Base-by-base conservation (phyloP, 108 stramenopile genomes). In the Cyclotella choctawhatcheeana region DNA sequence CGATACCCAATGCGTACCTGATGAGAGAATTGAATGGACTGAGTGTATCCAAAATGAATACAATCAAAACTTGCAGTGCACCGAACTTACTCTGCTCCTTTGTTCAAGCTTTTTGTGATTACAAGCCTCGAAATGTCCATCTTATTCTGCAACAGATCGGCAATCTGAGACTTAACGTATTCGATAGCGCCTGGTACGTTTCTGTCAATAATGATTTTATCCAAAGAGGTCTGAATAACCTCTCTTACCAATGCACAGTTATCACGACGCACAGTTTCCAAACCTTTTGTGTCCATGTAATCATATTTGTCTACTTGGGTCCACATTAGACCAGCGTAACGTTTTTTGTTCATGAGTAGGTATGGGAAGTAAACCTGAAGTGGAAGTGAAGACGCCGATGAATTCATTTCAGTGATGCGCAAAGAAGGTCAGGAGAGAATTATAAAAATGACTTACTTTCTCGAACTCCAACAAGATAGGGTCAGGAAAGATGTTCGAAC, bases 231-330 rank as follows among this genome's bases (percentile, higher is more conserved):
- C 73, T 97, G 97, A 52, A 99, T 94, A 25, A 98, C 93, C 48
- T 96, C 96, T 40, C 99, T 86, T 25, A 98, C 99, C 67, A 99
- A 86, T 6, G 93, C 88, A 80, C 99, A 99, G 69, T 98, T 99
- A 81, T 99, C 99, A 54, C 99, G 97, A 40, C 99, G 95, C 33
- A 99, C 99, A 17, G 97, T 99, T 80, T 98, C 99, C 10, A 99
- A 85, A 32, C 99, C 99, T 77, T 99, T 99, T 37, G 92, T 89
- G 84, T 99, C 99, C 96, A 99, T 94, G 79, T 99, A 98, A 81
- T 99, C 99, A 71, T 92, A 95, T 73, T 98, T 99, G 12, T 98
- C 97, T 0, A 84, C 67, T 52, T 87, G 74, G 13, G 98, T 99
- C 96, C 97, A 99, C 89, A 98, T 90, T 27, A 99, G 82, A 14